Evolutionary conservation across 495 filamentous ascomycete species (phyloP), one percentile per base, ranked within the genome.

Genomic region (Penicillium macrosclerotiorum): DNA sequence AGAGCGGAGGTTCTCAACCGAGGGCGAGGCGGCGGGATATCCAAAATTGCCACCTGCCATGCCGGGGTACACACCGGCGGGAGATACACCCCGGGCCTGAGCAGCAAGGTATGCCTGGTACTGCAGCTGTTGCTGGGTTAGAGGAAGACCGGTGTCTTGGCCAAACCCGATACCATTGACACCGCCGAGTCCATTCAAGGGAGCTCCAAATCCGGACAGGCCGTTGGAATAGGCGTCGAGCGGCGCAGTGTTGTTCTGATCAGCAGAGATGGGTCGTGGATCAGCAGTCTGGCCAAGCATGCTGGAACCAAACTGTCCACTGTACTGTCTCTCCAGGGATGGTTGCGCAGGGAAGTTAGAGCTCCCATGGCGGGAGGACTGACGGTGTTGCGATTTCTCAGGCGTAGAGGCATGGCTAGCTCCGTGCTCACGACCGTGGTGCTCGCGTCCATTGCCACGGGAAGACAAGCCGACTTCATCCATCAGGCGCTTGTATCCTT

Each of bases 401-500:
- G 65, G 58, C 42, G 63, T 69, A 35, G 66, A 56, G 1, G 48
- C 51, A 45, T 65, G 67, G 18, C 68, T 59, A 18, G 56, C 62
- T n/a, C 69, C 64, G 37, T 68, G 67, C 14, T 74, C 71, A 17
- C 71, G 65, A 32, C 57, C 59, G 46, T 72, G 68, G 37, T 70
- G 67, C 6, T 79, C 73, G 13, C 73, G 71, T 20, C 69, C 65
- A 36, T 63, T 74, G 14, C 72, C 70, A 29, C 83, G 76, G 29
- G 82, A 84, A 5, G 89, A 89, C 43, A 94, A 71, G 37, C 88
- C 91, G 60, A 95, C 93, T 67, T 96, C 91, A 57, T 96, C 91
- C 93, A 98, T 98, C 36, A 98, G 67, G 31, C 93, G 88, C 75
- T 97, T 97, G 69, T 98, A 98, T 29, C 93, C 93, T 67, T 98